Base-by-base conservation (phyloP, 306 rosid genomes). In the Prunus dulcis region DNA sequence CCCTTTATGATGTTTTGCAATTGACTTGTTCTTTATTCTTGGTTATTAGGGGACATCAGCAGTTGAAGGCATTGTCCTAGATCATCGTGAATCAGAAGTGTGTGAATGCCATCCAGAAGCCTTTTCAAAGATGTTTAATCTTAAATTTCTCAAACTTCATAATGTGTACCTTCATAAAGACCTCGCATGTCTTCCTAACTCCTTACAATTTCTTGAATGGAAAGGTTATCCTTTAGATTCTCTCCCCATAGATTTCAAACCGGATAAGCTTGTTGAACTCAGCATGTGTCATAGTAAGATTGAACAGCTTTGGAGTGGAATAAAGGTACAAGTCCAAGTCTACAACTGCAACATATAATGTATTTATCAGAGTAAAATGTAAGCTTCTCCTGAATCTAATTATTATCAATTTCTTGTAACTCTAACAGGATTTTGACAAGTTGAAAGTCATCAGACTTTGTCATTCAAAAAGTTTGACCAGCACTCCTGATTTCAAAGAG, bases 81-180 rank as follows among this genome's bases (percentile, higher is more conserved):
- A 51, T 2, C 27, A 17, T 1, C 30, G 2, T 8, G 27, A 27
- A 28, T 6, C 1, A 19, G 3, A 52, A 53, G 12, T 5, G 50
- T 18, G 5, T 3, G 0, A 32, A 6, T 74, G 73, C 32, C 64
- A 78, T 41, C 82, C 75, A 11, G 14, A 25, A 12, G 74, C 84
- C 45, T 83, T 78, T 64, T 78, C 80, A 52, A 69, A 23, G 5
- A 62, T 83, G 79, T 47, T 41, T 69, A 71, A 67, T 20, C 76
- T 83, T 11, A 72, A 28, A 55, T 50, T 79, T n/a, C 63, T 83
- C 30, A 64, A 13, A 56, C 34, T 60, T 57, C 28, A 38, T 4
- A 69, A 76, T n/a, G 17, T 75, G 60, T 8, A 27, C 14, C 30
- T 62, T 25, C 20, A 23, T 3, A 2, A 34, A 18, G 41, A 12